A percentile compares a stretch with the other conserved stretches of the same genome.
phyloP scores from a whole-genome alignment of 306 rosid species.

The Clitoria ternatea region DNA sequence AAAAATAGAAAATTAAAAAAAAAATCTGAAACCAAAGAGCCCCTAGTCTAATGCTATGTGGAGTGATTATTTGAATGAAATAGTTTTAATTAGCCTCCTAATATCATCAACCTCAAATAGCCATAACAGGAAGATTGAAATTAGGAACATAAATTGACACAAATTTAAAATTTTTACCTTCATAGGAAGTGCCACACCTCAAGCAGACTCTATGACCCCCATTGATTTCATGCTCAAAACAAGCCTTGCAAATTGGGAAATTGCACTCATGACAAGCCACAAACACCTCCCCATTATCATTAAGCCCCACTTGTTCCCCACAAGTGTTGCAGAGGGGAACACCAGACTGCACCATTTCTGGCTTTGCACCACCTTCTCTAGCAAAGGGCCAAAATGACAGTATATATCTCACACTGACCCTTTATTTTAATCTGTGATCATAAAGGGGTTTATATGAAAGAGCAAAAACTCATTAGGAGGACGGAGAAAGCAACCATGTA shows the following conservation, averaged over 20 bases:
- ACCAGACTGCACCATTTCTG: constrained; percentile 61
- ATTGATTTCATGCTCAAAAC: constrained; percentile 55
- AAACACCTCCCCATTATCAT: constrained; percentile 65
- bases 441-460: constrained; percentile 42
- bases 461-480: constrained; percentile 13
- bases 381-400: constrained; percentile 7
- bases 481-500: constrained; percentile 27
- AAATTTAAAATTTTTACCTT: no score
- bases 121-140: neutral
- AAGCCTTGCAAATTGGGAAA: constrained; percentile 74
- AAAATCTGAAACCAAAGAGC: neutral
- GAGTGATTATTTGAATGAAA: neutral
- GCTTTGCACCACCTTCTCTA: constrained; percentile 5
- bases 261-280: constrained; percentile 75
- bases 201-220: constrained; percentile 66
- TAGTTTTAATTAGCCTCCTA: neutral
- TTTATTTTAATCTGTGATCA: constrained; percentile 9
- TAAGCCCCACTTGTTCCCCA: constrained; percentile 63
- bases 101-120: neutral
- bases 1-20: no score
- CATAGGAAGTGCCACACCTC: constrained; percentile 68
- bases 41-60: neutral
- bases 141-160: neutral
- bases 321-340: constrained; percentile 70
- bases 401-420: constrained; percentile 8